phyloP scores from a whole-genome alignment of 2,329 filamentous ascomycete genomes.

The Boeremia exigua region DNA sequence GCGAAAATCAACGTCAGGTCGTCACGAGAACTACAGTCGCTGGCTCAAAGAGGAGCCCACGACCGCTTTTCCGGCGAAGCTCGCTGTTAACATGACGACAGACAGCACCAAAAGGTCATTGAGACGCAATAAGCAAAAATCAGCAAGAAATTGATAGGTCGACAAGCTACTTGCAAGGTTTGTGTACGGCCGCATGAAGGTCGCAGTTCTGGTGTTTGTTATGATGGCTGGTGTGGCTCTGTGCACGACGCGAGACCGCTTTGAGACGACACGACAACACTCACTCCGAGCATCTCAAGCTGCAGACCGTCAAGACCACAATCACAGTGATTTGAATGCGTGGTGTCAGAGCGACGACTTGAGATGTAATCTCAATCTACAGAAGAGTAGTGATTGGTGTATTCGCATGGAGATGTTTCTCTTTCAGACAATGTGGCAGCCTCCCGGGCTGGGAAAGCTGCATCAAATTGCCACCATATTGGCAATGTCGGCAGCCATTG shows the following conservation, averaged over 20 bases:
- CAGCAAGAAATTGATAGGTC: slow-evolving; percentile 38
- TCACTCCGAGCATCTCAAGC: slow-evolving; percentile 22
- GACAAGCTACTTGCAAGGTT: slow-evolving; percentile 40
- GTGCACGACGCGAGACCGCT: slow-evolving; percentile 38
- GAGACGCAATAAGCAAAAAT: slow-evolving; percentile 27
- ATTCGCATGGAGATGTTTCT: slow-evolving; percentile 34
- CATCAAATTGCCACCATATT: slow-evolving; percentile 44
- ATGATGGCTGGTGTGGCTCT: slow-evolving; percentile 40
- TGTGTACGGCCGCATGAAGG: slow-evolving; percentile 37
- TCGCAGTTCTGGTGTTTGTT: slow-evolving; percentile 43
- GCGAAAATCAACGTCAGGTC: slow-evolving; percentile 50
- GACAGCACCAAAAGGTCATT: slow-evolving; percentile 25
- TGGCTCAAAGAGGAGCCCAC: slow-evolving; percentile 10
- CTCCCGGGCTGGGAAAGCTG: slow-evolving; percentile 16
- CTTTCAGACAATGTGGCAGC: slow-evolving; percentile 37
- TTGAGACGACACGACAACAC: slow-evolving; percentile 38
- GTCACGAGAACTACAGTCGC: slow-evolving; percentile 20
- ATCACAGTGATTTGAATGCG: slow-evolving; percentile 1
- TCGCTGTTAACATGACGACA: slow-evolving; percentile 26
- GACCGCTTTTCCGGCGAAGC: slow-evolving; percentile 27
- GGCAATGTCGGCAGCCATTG: slow-evolving; percentile 27
- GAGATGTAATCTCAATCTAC: slow-evolving; percentile 33
- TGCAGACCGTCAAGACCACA: slow-evolving; percentile 4
- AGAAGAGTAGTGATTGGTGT: slow-evolving; percentile 38
- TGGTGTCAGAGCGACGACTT: slow-evolving; percentile 17